phyloP scores from a whole-genome alignment of 2,329 filamentous ascomycete genomes.

The Albophoma yamanashiensis region DNA sequence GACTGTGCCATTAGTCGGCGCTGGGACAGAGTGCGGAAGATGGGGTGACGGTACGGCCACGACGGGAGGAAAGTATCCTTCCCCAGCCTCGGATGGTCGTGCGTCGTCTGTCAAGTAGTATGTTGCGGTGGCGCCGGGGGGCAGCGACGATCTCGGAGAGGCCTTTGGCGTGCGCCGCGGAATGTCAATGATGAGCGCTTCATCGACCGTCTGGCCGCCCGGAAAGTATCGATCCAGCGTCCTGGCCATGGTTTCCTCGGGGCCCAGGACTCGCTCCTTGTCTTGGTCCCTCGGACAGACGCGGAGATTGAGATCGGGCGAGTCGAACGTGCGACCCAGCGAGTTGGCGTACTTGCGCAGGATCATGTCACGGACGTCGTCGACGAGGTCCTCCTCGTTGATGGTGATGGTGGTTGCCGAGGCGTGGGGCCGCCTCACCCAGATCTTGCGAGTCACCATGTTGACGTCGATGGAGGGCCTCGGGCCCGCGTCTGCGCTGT shows the following conservation, averaged over 20 bases:
- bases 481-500: constrained; percentile 8
- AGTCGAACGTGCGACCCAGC: constrained; percentile 76
- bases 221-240: constrained; percentile 77
- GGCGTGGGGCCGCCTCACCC: constrained; percentile 80
- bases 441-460: constrained; percentile 72
- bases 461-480: constrained; percentile 27
- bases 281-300: constrained; percentile 61
- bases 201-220: constrained; percentile 76
- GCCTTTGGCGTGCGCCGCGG: constrained; percentile 71
- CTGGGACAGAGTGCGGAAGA: constrained; percentile 27
- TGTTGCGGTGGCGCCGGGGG: constrained; percentile 27
- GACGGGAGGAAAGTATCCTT: constrained; percentile 75
- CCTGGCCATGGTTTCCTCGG: constrained; percentile 73
- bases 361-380: constrained; percentile 89
- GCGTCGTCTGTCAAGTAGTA: constrained; percentile 53
- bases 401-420: constrained; percentile 83
- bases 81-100: constrained; percentile 56
- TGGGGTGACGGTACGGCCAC: constrained; percentile 31
- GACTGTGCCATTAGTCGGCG: constrained; percentile 20
- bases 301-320: constrained; percentile 76
- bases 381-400: constrained; percentile 80
- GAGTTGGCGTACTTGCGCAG: constrained; percentile 91
- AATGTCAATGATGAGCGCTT: constrained; percentile 85
- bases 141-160: constrained; percentile 53
- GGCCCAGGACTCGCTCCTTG: constrained; percentile 61